Evolutionary conservation across 495 filamentous ascomycete species (phyloP), one percentile per base, ranked within the genome.

Genomic region (Aspergillus steynii): DNA sequence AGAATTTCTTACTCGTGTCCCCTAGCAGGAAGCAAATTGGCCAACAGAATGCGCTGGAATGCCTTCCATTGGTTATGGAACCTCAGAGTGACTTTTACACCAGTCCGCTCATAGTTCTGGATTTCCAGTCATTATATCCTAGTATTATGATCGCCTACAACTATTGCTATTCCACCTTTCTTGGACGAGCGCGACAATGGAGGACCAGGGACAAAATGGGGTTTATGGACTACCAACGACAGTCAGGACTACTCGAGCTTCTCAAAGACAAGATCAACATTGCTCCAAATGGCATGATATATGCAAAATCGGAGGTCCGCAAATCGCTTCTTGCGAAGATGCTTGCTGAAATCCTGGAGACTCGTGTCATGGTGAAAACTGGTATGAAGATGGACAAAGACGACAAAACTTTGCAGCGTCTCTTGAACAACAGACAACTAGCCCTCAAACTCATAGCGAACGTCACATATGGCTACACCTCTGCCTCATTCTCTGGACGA

Each of bases 71-170:
- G 53, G 96, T 98, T 37, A 97, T 99, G 95, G 95, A 99, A 67
- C 95, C 95, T 2, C 92, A 95, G 69, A 97, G 94, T 58, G 89
- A 87, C 34, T 98, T 98, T 67, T 99, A 98, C 71, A 91, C 80
- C 31, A 94, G 90, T 60, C 95, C 95, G 0, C 69, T 99, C 12
- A 68, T 99, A 10, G 95, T 99, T 0, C 80, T 99, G 10, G 95
- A 99, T 74, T 99, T 99, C 64, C 96, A 98, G 71, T 95, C 90
- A 29, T 80, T 99, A 28, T 99, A 99, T 68, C 95, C 95, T 3
- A 96, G 92, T 68, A 87, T 98, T 52, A 98, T 99, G 93, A 97
- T 99, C 65, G 95, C 95, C 0, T 97, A 99, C 75, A 99, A 99
- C 70, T 97, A 97, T 75, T 99, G 95, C 77, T 99, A 99, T 72